Evolutionary conservation across 2,329 filamentous ascomycete species (phyloP), one percentile per base, ranked within the genome.

Genomic region (Plenodomus tracheiphilus): DNA sequence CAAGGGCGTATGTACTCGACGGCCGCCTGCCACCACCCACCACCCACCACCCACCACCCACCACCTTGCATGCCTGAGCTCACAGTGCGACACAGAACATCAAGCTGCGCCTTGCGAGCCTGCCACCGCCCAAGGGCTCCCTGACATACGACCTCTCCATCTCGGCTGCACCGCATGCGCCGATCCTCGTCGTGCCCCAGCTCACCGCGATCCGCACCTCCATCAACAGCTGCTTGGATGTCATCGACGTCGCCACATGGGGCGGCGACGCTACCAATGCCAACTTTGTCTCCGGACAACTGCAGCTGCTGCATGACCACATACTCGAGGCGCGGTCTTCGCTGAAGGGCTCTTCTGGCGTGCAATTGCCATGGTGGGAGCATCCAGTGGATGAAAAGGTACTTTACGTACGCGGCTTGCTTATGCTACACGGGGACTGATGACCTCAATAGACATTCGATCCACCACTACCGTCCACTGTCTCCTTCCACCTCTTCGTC

Each of bases 151-250:
- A 78, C 49, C 70, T 84, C 47, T 75, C 73, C 54, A 73, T 84
- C 41, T 82, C 79, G 6, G 75, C 75, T 38, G 72, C 75, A 3
- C 77, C 81, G n/a, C 74, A 77, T 40, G 79, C 81, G 3, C 80
- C 82, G 3, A 80, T 80, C 3, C 75, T 88, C 25, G 74, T 82
- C 13, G 81, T 97, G 42, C 79, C 83, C 15, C 85, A 91, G 50
- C 81, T 97, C 43, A 84, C 85, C 17, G 76, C 82, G 10, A 82
- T 94, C 11, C 84, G 90, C 54, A 84, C 85, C n/a, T 79, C 91
- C 35, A 86, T 97, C 59, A 93, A 88, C 52, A 84, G 90, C 63
- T 87, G 89, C 48, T 83, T 97, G 54, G 90, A 95, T 70, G 84
- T 96, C 39, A 85, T 96, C 41, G 84, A 87, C 61, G 82, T 95